phyloP scores from a whole-genome alignment of 2,329 filamentous ascomycete genomes.

The Dactylella cylindrospora region DNA sequence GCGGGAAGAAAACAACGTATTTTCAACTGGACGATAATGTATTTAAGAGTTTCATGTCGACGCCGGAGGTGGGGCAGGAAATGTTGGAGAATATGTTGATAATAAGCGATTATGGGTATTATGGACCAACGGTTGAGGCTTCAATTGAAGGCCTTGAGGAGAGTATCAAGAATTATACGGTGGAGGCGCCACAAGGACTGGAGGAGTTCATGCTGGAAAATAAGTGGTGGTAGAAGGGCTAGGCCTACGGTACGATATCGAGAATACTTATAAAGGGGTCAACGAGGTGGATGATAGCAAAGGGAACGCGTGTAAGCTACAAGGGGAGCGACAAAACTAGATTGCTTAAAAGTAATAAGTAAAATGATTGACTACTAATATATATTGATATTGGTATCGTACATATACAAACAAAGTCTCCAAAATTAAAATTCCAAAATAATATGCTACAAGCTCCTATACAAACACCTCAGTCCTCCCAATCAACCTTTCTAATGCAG shows the following conservation, averaged over 20 bases:
- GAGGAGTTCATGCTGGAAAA: constrained; percentile 27
- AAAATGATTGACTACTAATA: too few relatives aligned
- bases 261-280: too few relatives aligned
- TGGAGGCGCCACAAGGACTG: constrained; percentile 15
- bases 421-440: not conserved
- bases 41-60: constrained; percentile 52
- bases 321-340: too few relatives aligned
- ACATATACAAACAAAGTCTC: not conserved
- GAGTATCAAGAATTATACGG: constrained; percentile 18
- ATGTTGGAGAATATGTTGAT: constrained; percentile 55
- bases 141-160: constrained; percentile 16
- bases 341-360: too few relatives aligned
- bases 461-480: constrained; percentile 26
- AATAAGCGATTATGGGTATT: constrained; percentile 55
- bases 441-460: not conserved
- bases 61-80: constrained; percentile 50
- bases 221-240: too few relatives aligned
- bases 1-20: constrained; percentile 38
- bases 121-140: constrained; percentile 54
- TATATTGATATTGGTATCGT: not conserved
- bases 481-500: constrained; percentile 20
- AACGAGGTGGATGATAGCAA: too few relatives aligned
- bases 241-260: too few relatives aligned
- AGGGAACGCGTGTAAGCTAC: too few relatives aligned
- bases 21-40: constrained; percentile 50